Base-by-base conservation (phyloP, 2,329 filamentous ascomycete genomes). In the Fonsecaea nubica region DNA sequence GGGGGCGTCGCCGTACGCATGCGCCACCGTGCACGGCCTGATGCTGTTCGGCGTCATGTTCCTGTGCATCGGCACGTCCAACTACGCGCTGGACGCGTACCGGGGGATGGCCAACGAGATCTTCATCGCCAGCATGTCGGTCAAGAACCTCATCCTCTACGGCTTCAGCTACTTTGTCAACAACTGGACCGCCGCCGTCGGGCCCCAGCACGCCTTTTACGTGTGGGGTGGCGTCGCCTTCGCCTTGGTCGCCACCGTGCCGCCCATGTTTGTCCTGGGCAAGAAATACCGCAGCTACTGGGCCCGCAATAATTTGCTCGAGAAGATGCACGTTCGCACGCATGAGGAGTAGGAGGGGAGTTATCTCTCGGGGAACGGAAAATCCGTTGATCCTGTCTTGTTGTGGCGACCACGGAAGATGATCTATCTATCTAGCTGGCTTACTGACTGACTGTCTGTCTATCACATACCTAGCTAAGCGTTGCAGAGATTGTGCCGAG, bases 81-180 rank as follows among this genome's bases (percentile, higher is more conserved):
- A 81, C 15, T 85, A 85, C 65, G 77, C 84, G 8, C 76, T 84
- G 45, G 83, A 85, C 72, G 78, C 79, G 36, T 81, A 83, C 72
- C 80, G 79, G 18, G 76, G 77, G 61, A 79, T 80, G 74, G 76
- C 74, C 53, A 77, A 75, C 9, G 80, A 81, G 72, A 76, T 80
- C 32, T 81, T 82, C 72, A 80, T 82, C 64, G 75, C 76, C 6
- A 77, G 75, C 53, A 81, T 81, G 79, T 72, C 80, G 30, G 74
- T 80, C 68, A 82, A 81, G 75, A 81, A 82, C 67, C 74, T 81
- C 38, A 64, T 81, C n/a, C 78, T 80, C 61, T 81, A 80, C 56
- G 78, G 77, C 1, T 79, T 80, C 62, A 65, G 62, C 48, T 66
- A 66, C 21, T 66, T 67, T 38, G 66, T 69, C 36, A 69, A 69